Percentiles rank a stretch among this genome's conserved stretches.
These are phyloP conservation scores for Arachis stenosperma DNA, from an alignment of 306 rosid genomes.

Conservation along the genomic window DNA sequence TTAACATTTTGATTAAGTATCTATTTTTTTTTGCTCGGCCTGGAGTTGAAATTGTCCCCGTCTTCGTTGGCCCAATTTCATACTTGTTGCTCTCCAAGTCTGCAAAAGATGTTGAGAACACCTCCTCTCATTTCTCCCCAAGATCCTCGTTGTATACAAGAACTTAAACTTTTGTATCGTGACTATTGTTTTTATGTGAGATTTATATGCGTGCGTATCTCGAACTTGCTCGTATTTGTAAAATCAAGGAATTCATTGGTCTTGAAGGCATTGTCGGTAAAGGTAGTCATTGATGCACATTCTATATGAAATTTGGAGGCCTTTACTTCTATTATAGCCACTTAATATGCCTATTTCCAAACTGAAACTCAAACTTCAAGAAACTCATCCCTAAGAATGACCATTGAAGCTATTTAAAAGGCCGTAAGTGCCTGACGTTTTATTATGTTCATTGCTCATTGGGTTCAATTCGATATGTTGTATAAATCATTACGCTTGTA, in stretches of 20 bases:
- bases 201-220: neutral
- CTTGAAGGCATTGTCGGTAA: constrained; percentile 78
- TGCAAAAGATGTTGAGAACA: too few relatives aligned
- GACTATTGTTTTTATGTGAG: constrained; percentile 14
- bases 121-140: constrained; percentile 69
- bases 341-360: constrained; percentile 13
- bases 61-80: constrained; percentile 79
- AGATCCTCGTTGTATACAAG: constrained; percentile 45
- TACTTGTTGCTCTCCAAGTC: constrained; percentile 52
- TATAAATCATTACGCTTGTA: neutral
- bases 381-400: constrained; percentile 83
- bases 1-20: constrained; percentile 15
- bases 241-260: neutral
- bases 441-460: constrained; percentile 22
- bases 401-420: constrained; percentile 79
- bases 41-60: constrained; percentile 80
- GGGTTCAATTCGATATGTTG: constrained; percentile 8
- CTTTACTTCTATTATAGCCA: constrained; percentile 2
- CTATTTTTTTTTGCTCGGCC: constrained; percentile 56
- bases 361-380: constrained; percentile 68
- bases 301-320: constrained; percentile 15
- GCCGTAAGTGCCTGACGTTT: constrained; percentile 64
- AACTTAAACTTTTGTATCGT: neutral
- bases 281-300: constrained; percentile 50
- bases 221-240: constrained; percentile 30